A percentile compares a stretch with the other conserved stretches of the same genome.
phyloP scores from a whole-genome alignment of 2,329 filamentous ascomycete genomes.

The Phaeosphaeriaceae sp. region DNA sequence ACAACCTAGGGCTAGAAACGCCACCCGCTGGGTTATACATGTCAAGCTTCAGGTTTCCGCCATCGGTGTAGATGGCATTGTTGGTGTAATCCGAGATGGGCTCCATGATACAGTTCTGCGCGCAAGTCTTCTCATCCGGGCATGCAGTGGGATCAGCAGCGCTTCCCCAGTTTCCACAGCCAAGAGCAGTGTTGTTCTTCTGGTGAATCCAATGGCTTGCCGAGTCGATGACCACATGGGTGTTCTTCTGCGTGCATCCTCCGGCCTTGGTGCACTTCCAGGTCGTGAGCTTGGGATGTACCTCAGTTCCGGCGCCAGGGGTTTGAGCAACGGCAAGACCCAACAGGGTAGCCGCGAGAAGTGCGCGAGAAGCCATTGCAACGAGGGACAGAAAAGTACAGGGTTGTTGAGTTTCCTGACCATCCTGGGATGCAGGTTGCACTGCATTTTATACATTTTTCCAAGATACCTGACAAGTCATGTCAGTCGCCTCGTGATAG shows the following conservation, averaged over 20 bases:
- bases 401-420: neutral
- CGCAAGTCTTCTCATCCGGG: slow-evolving; percentile 58
- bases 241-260: slow-evolving; percentile 58
- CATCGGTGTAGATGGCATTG: slow-evolving; percentile 61
- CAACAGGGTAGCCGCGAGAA: slow-evolving; percentile 35
- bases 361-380: slow-evolving; percentile 31
- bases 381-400: neutral
- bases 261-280: slow-evolving; percentile 59
- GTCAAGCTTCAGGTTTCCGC: slow-evolving; percentile 57
- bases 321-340: slow-evolving; percentile 40
- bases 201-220: slow-evolving; percentile 56
- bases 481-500: neutral
- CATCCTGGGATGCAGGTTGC: neutral
- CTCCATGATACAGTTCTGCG: slow-evolving; percentile 64
- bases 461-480: neutral
- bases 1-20: slow-evolving; percentile 62
- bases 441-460: slow-evolving; percentile 13
- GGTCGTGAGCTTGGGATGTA: slow-evolving; percentile 60
- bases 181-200: slow-evolving; percentile 37
- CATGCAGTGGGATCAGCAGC: slow-evolving; percentile 54
- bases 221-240: slow-evolving; percentile 60
- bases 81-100: slow-evolving; percentile 61
- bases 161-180: slow-evolving; percentile 43
- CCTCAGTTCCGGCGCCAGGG: slow-evolving; percentile 48
- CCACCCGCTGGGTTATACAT: slow-evolving; percentile 45